Base-by-base conservation (phyloP, 1,284 basidiomycete species). In the Sporisorium graminicola region DNA sequence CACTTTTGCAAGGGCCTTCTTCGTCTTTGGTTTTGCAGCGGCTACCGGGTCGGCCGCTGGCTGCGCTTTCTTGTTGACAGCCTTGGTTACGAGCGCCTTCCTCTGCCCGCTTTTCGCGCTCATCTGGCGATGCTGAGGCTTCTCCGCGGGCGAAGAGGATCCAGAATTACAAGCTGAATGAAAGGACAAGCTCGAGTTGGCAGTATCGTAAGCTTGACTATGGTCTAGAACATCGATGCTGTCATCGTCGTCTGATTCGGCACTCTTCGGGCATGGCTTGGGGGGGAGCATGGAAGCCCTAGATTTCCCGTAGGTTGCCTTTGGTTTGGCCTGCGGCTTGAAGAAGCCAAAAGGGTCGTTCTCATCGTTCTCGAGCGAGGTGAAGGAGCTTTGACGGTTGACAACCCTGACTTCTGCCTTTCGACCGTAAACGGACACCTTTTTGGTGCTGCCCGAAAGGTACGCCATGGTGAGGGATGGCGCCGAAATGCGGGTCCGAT, bases 281-380 rank as follows among this genome's bases (percentile, higher is more conserved):
- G 60, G 35, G 8, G 70, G 57, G 14, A 64, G 5, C 22, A 60
- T 14, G 3, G 70, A 67, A 18, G 60, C 59, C 49, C 64, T 46
- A 0, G 70, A 72, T 35, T 56, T 49, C 42, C 69, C 63, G 26
- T 72, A 65, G 0, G 63, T 65, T 8, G 57, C 20, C 22, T 60
- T 72, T 26, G 70, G 57, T 24, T 64, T 66, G 2, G 51, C 6
- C n/a, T 66, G 70, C 5, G 70, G 8, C 14, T 54, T 44, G 49
- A 75, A 75, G 56, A 75, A 75, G 29, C 67, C 64, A n/a, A 70
- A 75, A 5, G 67, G 67, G 40, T 75, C 73, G 33, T 75, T 70
- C 26, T 75, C 73, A 42, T 75, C 73, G 14, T 56, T 54, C 2
- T 60, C 55, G 27, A 75, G 47, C 5, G 50, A 51, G 16, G 42